Base-by-base conservation (phyloP, 306 rosid species). In the Quercus alba region DNA sequence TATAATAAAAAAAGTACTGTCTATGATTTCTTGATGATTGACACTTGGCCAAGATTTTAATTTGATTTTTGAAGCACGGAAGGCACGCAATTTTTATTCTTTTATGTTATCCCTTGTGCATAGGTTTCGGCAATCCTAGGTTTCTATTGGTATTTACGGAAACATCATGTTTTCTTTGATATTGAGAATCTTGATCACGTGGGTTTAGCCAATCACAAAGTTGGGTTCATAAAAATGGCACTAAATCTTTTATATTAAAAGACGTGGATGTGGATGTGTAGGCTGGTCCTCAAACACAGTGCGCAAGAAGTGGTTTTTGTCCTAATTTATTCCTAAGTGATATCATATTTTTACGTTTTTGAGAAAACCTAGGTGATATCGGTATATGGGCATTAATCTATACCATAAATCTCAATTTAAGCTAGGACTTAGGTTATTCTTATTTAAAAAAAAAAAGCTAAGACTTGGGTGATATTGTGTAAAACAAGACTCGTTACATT, bases 111-210 rank as follows among this genome's bases (percentile, higher is more conserved):
- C 54, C 68, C 33, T 56, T 30, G 51, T 10, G 28, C 67, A 33
- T 41, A 56, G 68, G 67, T 46, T 10, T 17, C 26, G 46, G 18
- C 19, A 19, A 2, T 49, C 55, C 54, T 61, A 28, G 49, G 15
- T 25, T 2, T 2, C 49, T 8, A 54, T 38, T 56, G 61, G 49
- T 38, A 41, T 62, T 78, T 58, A 57, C 35, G 62, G 71, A 56
- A 78, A 58, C 76, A 41, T 44, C 21, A 56, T 41, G 28, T 44
- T 57, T 35, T 18, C 17, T 13, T 3, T 41, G 63, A 38, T 41
- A 56, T 70, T 49, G 17, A 71, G 59, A 78, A 71, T 56, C 81
- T 57, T 59, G 55, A 69, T 54, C 75, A 78, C 81, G 44, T 78
- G 77, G 70, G 41, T 44, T 44, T 25, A 57, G 49, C 76, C 76